Evolutionary conservation across 2,329 filamentous ascomycete species (phyloP).

Genomic region (Clonostachys sp.): DNA sequence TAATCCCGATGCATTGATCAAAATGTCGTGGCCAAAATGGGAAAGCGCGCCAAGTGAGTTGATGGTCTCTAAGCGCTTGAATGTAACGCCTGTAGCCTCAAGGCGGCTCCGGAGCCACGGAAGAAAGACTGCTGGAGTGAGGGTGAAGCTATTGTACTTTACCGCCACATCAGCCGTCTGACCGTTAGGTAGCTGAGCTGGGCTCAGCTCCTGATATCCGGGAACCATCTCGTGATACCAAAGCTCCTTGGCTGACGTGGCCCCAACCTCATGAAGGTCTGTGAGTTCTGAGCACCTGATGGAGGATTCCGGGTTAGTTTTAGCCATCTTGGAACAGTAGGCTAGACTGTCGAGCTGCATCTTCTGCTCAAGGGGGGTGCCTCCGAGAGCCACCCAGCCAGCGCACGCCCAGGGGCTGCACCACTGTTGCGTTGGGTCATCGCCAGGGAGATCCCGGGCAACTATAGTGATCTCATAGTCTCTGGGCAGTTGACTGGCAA

Average conservation of each 20-base stretch:
- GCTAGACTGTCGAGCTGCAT: slow-evolving; percentile 16
- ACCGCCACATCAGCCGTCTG: background rate
- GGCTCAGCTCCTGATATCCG: background rate
- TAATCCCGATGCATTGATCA: slow-evolving; percentile 6
- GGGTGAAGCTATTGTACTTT: background rate
- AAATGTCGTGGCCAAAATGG: slow-evolving; percentile 7
- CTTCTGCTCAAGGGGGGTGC: slow-evolving; percentile 4
- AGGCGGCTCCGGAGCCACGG: slow-evolving; percentile 5
- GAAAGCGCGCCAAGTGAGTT: slow-evolving; percentile 3
- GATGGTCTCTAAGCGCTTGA: slow-evolving; percentile 3
- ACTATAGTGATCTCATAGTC: slow-evolving; percentile 21
- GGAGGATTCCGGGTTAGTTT: slow-evolving; percentile 3
- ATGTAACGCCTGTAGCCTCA: slow-evolving; percentile 4
- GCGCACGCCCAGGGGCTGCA: slow-evolving; percentile 25
- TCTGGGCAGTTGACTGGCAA: slow-evolving; percentile 15
- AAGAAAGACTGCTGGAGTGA: slow-evolving; percentile 5
- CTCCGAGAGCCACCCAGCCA: slow-evolving; percentile 14
- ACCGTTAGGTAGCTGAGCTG: background rate
- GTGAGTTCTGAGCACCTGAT: background rate
- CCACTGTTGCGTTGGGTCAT: slow-evolving; percentile 15
- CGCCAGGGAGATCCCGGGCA: slow-evolving; percentile 20
- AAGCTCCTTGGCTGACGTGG: slow-evolving; percentile 1
- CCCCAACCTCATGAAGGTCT: slow-evolving; percentile 4
- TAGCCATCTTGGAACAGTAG: slow-evolving; percentile 3
- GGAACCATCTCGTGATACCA: slow-evolving; percentile 7